Conservation (phyloP, 2,329 filamentous ascomycete species). For the Xenoacremonium recifei region DNA sequence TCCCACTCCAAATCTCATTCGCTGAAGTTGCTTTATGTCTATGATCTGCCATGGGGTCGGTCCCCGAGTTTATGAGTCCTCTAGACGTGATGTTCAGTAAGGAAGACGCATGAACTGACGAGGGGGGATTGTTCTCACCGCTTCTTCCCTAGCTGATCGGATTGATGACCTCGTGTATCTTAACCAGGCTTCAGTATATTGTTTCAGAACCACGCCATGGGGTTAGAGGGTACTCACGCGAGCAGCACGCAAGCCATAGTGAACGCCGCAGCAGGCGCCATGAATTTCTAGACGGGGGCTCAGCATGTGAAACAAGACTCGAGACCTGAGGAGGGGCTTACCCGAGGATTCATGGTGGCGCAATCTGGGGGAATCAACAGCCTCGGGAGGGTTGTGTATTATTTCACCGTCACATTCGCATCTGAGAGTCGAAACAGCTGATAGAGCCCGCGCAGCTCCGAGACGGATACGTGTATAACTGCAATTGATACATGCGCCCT, state of each 20-base stretch:
- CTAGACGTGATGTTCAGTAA: constrained; percentile 1
- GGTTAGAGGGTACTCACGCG: constrained; percentile 32
- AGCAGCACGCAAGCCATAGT: constrained; percentile 53
- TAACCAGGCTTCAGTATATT: neutral
- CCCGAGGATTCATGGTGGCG: constrained; percentile 28
- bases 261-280: constrained; percentile 51
- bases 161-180: constrained; percentile 44
- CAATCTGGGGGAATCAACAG: neutral
- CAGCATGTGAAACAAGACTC: constrained; percentile 1
- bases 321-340: constrained; percentile 9
- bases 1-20: no score
- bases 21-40: no score
- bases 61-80: constrained; percentile 9
- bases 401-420: neutral
- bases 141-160: constrained; percentile 34
- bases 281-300: constrained; percentile 36
- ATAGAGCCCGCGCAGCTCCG: neutral
- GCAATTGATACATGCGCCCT: constrained; percentile 24
- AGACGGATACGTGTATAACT: constrained; percentile 19
- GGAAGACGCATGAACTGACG: neutral
- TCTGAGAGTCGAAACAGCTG: neutral
- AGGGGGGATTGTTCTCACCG: constrained; percentile 21
- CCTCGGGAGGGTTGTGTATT: neutral
- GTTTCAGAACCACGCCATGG: constrained; percentile 12
- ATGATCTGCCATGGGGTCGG: constrained; percentile 1